phyloP scores from a whole-genome alignment of 148 eudicot species.

The Talinum fruticosum region DNA sequence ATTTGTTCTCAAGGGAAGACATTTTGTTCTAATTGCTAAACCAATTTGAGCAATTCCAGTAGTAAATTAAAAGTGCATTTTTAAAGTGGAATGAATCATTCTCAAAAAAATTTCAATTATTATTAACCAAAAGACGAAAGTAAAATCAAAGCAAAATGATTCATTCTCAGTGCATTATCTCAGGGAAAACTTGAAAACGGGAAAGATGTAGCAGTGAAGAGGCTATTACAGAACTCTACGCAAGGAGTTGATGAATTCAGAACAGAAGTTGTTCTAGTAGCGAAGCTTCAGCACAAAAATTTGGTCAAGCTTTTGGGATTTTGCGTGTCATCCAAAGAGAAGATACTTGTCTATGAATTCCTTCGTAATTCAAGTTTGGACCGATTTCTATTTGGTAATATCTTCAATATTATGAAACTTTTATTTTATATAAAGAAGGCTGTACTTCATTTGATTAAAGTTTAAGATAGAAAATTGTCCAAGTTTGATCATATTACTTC shows the following conservation, averaged over 20 bases:
- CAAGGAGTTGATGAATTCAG: slow-evolving; percentile 39
- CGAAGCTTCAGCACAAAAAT: slow-evolving; percentile 40
- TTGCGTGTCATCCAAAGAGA: slow-evolving; percentile 27
- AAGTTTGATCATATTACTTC: too few species aligned
- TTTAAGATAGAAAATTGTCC: too few species aligned
- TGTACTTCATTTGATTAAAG: too few species aligned
- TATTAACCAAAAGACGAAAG: too few species aligned
- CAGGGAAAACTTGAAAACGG: slow-evolving; percentile 3
- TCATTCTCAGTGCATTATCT: too few species aligned
- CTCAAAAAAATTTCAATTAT: too few species aligned
- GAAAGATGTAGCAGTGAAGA: slow-evolving; percentile 17
- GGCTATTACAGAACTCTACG: slow-evolving; percentile 31
- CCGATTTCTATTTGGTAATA: slow-evolving; percentile 6
- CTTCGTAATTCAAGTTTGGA: slow-evolving; percentile 13
- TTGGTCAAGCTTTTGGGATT: slow-evolving; percentile 39
- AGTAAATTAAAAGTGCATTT: too few species aligned
- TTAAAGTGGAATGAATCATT: too few species aligned
- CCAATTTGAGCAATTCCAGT: too few species aligned
- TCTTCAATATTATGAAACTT: neutral
- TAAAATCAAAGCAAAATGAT: neutral
- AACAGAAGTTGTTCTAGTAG: slow-evolving; percentile 36
- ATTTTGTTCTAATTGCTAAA: too few species aligned
- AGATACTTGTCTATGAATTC: slow-evolving; percentile 24
- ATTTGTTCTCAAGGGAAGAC: too few species aligned
- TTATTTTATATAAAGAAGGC: too few species aligned